A percentile compares a stretch with the other conserved stretches of the same genome.
These are phyloP conservation scores for Hericium rajendrae DNA, from an alignment of 768 basidiomycete species.

Conservation along the genomic window DNA sequence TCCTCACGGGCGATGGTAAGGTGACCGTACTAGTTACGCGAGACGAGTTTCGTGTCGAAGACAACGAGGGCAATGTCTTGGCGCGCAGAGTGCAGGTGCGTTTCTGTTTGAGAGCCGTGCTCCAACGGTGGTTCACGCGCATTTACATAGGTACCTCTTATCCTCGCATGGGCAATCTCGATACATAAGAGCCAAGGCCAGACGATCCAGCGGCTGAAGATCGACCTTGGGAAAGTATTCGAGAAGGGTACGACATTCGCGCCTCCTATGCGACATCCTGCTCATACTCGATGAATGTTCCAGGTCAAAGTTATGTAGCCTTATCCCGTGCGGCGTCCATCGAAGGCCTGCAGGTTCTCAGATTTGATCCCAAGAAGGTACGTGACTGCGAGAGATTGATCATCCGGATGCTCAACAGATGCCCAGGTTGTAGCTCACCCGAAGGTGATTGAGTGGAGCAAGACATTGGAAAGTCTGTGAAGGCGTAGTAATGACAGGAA, in stretches of 20 bases:
- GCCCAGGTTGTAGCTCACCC: slow-evolving; percentile 33
- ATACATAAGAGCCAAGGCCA: slow-evolving; percentile 77
- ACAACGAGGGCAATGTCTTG: slow-evolving; percentile 38
- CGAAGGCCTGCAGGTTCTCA: slow-evolving; percentile 43
- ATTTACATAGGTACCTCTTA: slow-evolving; percentile 49
- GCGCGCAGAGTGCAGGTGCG: slow-evolving; percentile 37
- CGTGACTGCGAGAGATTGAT: not conserved
- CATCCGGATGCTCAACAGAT: not conserved
- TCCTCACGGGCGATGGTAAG: slow-evolving; percentile 31
- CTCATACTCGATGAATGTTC: not conserved
- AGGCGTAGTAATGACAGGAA: too few species aligned
- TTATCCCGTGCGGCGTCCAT: slow-evolving; percentile 44
- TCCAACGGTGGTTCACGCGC: not conserved
- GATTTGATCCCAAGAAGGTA: slow-evolving; percentile 45
- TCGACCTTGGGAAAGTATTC: slow-evolving; percentile 59
- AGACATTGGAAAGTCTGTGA: slow-evolving; percentile 16
- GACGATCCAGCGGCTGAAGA: slow-evolving; percentile 54
- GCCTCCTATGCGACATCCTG: too few species aligned
- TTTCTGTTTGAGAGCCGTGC: not conserved
- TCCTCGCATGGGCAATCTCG: slow-evolving; percentile 69
- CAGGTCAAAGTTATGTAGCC: slow-evolving; percentile 40
- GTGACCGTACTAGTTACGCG: slow-evolving; percentile 40
- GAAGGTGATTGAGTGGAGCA: slow-evolving; percentile 35
- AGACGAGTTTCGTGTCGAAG: slow-evolving; percentile 45
- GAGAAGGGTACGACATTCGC: slow-evolving; percentile 32